Conservation (phyloP, 2,329 filamentous ascomycete genomes). For the Fusarium poae region DNA sequence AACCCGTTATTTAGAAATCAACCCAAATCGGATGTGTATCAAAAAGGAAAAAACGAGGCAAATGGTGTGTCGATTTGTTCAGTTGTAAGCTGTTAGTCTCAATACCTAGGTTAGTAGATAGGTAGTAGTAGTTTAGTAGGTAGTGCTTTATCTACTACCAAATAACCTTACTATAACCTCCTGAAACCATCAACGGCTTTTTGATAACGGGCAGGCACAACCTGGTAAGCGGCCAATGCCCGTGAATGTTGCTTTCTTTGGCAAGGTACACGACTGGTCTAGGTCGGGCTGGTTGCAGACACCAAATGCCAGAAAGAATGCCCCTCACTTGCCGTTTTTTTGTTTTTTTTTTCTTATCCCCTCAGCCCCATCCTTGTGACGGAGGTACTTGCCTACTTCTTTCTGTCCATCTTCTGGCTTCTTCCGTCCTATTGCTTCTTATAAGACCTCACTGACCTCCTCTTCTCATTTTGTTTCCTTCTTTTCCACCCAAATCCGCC, state of each 20-base stretch:
- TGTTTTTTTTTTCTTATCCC: slow-evolving; percentile 20
- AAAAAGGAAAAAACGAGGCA: background rate
- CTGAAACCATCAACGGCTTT: slow-evolving; percentile 21
- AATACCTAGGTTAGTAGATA: no score
- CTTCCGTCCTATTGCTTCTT: slow-evolving; percentile 16
- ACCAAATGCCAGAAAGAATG: slow-evolving; percentile 14
- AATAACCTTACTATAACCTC: background rate
- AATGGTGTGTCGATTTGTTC: background rate
- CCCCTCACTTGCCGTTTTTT: slow-evolving; percentile 37
- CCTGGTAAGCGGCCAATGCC: background rate
- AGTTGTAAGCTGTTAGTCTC: background rate
- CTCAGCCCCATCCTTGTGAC: slow-evolving; percentile 25
- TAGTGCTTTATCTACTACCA: background rate
- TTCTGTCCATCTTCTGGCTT: slow-evolving; percentile 28
- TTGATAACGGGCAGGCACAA: slow-evolving; percentile 22
- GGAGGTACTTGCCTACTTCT: slow-evolving; percentile 5
- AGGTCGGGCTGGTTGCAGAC: slow-evolving; percentile 23
- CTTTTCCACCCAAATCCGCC: background rate
- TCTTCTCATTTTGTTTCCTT: background rate
- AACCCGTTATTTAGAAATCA: slow-evolving; percentile 2
- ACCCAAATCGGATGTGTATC: background rate
- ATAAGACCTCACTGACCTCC: slow-evolving; percentile 22
- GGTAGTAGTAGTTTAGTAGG: background rate
- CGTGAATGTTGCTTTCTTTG: slow-evolving; percentile 7
- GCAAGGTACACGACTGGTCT: slow-evolving; percentile 8